Base-by-base conservation (phyloP, 768 basidiomycete genomes). In the Psilocybe subaeruginosa region DNA sequence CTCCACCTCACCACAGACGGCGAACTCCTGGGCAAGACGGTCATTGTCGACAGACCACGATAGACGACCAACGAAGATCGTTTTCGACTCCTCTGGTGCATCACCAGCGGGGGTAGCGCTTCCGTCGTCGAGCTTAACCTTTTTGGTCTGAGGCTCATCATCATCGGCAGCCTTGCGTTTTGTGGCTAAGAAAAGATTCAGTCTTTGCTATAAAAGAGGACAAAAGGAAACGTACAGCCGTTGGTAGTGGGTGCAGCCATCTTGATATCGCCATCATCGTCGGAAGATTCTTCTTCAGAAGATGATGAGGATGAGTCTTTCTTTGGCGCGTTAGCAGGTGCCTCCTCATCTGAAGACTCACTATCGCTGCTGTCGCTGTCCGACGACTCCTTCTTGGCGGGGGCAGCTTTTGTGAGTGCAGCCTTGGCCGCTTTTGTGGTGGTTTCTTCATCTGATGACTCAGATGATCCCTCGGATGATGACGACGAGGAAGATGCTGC, bases 31-130 rank as follows among this genome's bases (percentile, higher is more conserved):
- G 52, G 90, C 86, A 63, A 99, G 88, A 83, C 94, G 92, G 75
- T 98, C 97, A 72, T 93, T 91, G 80, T 98, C 97, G 64, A 99
- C 91, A 73, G 92, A 93, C 96, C 96, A 99, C 11, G 94, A 96
- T 48, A 99, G 84, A 60, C 85, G 85, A 57, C 97, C 97, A 66
- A 99, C 94, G 70, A 96, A 99, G 68, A 98, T 84, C 41, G 90
- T 88, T 69, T 81, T 88, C 14, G 80, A 79, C 59, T 87, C 82
- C 64, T 78, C 79, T 19, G 73, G 71, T 14, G 74, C 74, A 31
- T 75, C 75, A 23, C 61, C 70, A 30, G 72, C 71, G n/a, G 82
- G 68, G 17, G 78, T 77, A 47, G 81, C 81, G 48, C 82, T 77
- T 59, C 80, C 88, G 66, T 88, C 82, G 49, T 76, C 84, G 52